A percentile compares a stretch with the other conserved stretches of the same genome.
Conservation (phyloP, 2,329 filamentous ascomycete species). For the Pseudogymnoascus sp. region DNA sequence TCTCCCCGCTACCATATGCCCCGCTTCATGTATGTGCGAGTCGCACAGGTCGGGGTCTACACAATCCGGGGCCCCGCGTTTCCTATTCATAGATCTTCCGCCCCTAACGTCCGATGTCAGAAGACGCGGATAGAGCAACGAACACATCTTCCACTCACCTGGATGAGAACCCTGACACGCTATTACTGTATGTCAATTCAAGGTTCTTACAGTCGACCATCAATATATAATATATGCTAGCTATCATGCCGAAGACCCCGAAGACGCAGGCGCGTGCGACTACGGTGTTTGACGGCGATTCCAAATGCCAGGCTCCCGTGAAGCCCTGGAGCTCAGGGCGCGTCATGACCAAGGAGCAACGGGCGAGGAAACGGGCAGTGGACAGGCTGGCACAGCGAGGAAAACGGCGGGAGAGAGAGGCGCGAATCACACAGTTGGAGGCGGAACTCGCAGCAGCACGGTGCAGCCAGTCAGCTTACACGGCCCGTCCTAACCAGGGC, state of each 20-base stretch:
- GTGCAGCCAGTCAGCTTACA: neutral
- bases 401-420: conserved; percentile 78
- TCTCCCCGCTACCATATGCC: neutral
- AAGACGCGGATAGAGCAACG: neutral
- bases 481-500: neutral
- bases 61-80: neutral
- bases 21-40: neutral
- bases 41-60: neutral
- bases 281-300: neutral
- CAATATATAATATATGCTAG: neutral
- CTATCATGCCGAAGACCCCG: neutral
- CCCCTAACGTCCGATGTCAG: neutral
- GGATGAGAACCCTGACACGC: neutral
- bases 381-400: conserved; percentile 85
- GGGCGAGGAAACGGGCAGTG: conserved; percentile 84
- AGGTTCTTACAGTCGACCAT: neutral
- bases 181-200: neutral
- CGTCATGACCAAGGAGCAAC: conserved; percentile 56
- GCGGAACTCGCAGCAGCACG: neutral
- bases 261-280: neutral
- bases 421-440: conserved; percentile 51
- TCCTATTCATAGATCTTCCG: neutral
- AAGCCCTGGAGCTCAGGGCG: neutral
- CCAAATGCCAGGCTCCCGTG: neutral
- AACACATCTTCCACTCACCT: neutral